These are phyloP conservation scores for Vitis vinifera DNA, from an alignment of 164 flowering plant genomes.

Conservation along the genomic window DNA sequence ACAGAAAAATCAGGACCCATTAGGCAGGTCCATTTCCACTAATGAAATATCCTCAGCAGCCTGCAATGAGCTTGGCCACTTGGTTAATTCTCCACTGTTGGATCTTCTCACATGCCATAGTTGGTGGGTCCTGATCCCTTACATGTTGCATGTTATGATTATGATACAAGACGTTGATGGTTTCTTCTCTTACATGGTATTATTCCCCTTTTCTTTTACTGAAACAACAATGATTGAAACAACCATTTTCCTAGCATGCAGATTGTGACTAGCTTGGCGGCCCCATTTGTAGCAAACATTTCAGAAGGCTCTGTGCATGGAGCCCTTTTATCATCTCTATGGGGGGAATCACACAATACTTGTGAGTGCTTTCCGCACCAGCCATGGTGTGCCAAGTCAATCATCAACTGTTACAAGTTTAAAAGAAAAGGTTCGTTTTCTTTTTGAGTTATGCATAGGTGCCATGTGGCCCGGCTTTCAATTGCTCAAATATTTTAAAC, in stretches of 20 bases:
- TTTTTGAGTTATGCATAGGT: background rate
- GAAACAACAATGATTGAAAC: slow-evolving; percentile 17
- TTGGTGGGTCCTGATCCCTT: background rate
- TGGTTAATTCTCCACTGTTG: background rate
- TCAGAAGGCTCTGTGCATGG: background rate
- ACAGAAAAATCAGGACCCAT: background rate
- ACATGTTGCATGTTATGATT: background rate
- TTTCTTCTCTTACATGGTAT: background rate
- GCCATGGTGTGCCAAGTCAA: slow-evolving; percentile 2
- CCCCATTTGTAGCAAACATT: slow-evolving; percentile 4
- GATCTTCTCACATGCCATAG: background rate
- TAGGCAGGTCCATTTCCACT: slow-evolving; percentile 1
- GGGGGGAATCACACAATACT: background rate
- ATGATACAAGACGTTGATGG: background rate
- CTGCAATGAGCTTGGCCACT: background rate
- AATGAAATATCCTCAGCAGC: background rate
- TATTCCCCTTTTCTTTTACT: slow-evolving; percentile 1
- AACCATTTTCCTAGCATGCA: slow-evolving; percentile 19
- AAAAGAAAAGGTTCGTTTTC: background rate
- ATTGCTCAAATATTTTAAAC: background rate
- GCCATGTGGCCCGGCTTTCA: background rate
- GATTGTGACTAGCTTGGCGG: slow-evolving; percentile 17
- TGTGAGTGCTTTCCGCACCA: slow-evolving; percentile 5
- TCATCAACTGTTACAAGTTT: slow-evolving; percentile 3
- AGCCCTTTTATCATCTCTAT: background rate